These are phyloP conservation scores for Acacia concinna DNA, from an alignment of 331 rosid genomes.

Conservation along the genomic window DNA sequence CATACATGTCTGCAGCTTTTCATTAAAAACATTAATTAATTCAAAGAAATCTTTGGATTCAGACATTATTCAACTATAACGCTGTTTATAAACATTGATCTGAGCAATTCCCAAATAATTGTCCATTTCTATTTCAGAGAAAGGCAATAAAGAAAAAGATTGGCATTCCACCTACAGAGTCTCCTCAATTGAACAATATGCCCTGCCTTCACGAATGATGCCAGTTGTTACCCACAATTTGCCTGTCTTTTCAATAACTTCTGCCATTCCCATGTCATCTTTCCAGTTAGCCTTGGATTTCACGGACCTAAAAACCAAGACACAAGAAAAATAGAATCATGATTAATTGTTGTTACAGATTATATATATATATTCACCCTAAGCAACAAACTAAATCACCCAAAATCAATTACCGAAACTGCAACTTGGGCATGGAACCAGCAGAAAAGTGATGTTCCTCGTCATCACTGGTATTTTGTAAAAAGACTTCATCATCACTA, in stretches of 20 bases:
- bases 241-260: slow-evolving; percentile 66
- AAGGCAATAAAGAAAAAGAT: neutral
- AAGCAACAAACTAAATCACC: neutral
- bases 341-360: neutral
- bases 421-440: slow-evolving; percentile 48
- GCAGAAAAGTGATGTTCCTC: slow-evolving; percentile 43
- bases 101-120: neutral
- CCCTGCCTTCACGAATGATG: slow-evolving; percentile 56
- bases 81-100: neutral
- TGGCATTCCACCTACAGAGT: slow-evolving; percentile 65
- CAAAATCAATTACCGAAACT: slow-evolving; percentile 49
- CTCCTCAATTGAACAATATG: slow-evolving; percentile 74
- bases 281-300: slow-evolving; percentile 64
- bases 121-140: slow-evolving; percentile 13
- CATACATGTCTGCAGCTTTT: neutral
- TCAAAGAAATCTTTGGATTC: neutral
- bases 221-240: slow-evolving; percentile 77
- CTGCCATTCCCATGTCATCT: slow-evolving; percentile 63
- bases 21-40: neutral
- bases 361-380: neutral
- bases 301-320: slow-evolving; percentile 42
- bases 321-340: neutral
- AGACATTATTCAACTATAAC: neutral
- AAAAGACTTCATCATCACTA: slow-evolving; percentile 40
- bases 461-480: slow-evolving; percentile 47